phyloP scores from a whole-genome alignment of 2,329 filamentous ascomycete genomes.

The Diplocarpon mali region DNA sequence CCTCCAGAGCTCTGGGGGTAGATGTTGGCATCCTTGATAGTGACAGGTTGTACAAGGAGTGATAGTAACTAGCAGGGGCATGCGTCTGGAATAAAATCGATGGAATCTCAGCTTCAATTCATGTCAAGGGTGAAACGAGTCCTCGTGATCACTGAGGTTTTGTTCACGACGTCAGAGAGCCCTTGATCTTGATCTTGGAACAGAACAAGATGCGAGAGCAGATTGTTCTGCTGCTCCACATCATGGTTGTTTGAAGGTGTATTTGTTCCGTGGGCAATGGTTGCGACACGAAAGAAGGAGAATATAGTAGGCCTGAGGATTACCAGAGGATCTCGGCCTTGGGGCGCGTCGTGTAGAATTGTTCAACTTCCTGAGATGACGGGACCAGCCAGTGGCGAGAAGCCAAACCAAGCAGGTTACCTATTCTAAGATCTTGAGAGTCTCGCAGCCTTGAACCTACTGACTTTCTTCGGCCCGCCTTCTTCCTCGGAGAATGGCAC shows the following conservation, averaged over 20 bases:
- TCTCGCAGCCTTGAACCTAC: slow-evolving; percentile 63
- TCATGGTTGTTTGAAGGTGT: slow-evolving; percentile 15
- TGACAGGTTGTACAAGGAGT: neutral
- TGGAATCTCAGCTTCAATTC: neutral
- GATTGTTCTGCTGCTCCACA: slow-evolving; percentile 44
- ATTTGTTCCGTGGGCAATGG: slow-evolving; percentile 26
- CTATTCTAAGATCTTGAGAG: slow-evolving; percentile 39
- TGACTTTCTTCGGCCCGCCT: slow-evolving; percentile 51
- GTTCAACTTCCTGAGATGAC: neutral
- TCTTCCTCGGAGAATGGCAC: slow-evolving; percentile 56
- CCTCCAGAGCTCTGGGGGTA: too few relatives aligned
- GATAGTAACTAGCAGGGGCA: neutral
- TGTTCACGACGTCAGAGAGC: slow-evolving; percentile 49
- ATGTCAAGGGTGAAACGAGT: slow-evolving; percentile 54
- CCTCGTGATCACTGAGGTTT: slow-evolving; percentile 36
- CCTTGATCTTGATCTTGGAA: slow-evolving; percentile 44
- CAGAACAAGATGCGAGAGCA: slow-evolving; percentile 36
- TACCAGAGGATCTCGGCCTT: too few relatives aligned
- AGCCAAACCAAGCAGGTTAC: too few relatives aligned
- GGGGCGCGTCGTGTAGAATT: neutral
- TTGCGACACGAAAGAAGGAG: neutral
- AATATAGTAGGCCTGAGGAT: neutral
- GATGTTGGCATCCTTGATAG: too few relatives aligned
- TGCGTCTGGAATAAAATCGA: neutral
- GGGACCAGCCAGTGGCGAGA: too few relatives aligned